Evolutionary conservation across 768 basidiomycete species (phyloP).

Genomic region (Ephemerocybe angulata): DNA sequence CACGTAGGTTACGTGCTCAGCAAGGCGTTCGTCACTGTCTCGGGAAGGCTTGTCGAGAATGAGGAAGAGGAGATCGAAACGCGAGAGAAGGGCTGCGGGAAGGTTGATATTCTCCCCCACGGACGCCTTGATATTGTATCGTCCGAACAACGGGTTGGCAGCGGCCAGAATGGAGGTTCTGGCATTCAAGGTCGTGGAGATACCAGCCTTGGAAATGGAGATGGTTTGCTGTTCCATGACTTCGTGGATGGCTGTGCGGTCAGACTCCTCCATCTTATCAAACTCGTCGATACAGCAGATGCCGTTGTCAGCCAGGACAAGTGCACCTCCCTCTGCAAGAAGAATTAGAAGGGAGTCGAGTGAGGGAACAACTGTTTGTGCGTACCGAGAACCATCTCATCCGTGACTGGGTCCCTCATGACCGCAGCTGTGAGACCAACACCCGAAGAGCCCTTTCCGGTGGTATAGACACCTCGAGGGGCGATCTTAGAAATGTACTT

Average conservation of each 20-base stretch:
- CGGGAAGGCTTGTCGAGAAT: slow-evolving; percentile 94
- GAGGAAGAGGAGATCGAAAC: slow-evolving; percentile 95
- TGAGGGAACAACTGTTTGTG: slow-evolving; percentile 10
- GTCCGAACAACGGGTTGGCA: slow-evolving; percentile 95
- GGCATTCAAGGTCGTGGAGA: slow-evolving; percentile 96
- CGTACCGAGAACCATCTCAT: slow-evolving; percentile 98
- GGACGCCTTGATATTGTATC: slow-evolving; percentile 96
- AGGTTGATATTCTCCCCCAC: slow-evolving; percentile 99
- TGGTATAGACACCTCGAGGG: slow-evolving; percentile 96
- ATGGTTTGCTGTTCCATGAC: slow-evolving; percentile 99
- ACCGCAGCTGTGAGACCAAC: slow-evolving; percentile 99
- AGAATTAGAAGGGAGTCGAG: slow-evolving; percentile 2
- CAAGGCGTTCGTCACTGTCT: slow-evolving; percentile 94
- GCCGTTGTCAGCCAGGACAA: slow-evolving; percentile 97
- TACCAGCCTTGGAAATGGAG: slow-evolving; percentile 98
- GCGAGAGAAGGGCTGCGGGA: slow-evolving; percentile 91
- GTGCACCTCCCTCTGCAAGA: slow-evolving; percentile 90
- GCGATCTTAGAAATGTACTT: slow-evolving; percentile 99
- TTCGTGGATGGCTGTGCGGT: slow-evolving; percentile 98
- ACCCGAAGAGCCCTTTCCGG: slow-evolving; percentile 96
- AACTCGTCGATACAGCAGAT: slow-evolving; percentile 99
- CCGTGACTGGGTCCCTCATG: slow-evolving; percentile 98
- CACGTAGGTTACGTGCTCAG: slow-evolving; percentile 95
- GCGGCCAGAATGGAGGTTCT: slow-evolving; percentile 97
- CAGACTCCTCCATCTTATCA: slow-evolving; percentile 99